Evolutionary conservation across 2,329 filamentous ascomycete genomes (phyloP).

Genomic region (Xylaria sp.): DNA sequence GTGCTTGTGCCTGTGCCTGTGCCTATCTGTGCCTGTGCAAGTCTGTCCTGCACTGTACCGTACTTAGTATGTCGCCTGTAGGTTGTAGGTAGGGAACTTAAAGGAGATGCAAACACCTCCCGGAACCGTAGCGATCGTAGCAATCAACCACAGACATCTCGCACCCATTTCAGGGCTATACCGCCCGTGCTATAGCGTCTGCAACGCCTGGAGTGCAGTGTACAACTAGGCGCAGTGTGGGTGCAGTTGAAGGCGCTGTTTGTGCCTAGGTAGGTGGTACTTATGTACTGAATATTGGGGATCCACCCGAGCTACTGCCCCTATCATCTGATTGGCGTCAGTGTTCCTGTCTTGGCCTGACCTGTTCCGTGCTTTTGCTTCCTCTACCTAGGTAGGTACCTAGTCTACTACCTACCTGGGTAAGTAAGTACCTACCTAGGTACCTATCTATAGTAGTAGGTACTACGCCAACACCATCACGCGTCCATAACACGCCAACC

Average conservation of each 20-base stretch:
- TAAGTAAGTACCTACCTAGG: too few relatives aligned
- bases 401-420: too few relatives aligned
- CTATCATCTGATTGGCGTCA: conserved; percentile 29
- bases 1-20: too few relatives aligned
- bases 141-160: too few relatives aligned
- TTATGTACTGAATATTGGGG: background rate
- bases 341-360: background rate
- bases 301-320: too few relatives aligned
- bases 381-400: too few relatives aligned
- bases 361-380: too few relatives aligned
- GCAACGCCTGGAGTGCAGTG: background rate
- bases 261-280: background rate
- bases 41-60: background rate
- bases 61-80: too few relatives aligned
- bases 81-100: background rate
- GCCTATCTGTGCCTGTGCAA: background rate
- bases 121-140: background rate
- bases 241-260: too few relatives aligned
- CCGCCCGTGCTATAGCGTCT: background rate
- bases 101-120: background rate
- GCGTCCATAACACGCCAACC: conserved; percentile 40
- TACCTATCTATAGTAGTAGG: too few relatives aligned
- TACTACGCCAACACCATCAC: conserved; percentile 39
- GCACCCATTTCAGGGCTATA: background rate
- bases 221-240: too few relatives aligned